Evolutionary conservation across 2,329 filamentous ascomycete species (phyloP), one percentile per base, ranked within the genome.

Genomic region (Penicillium sp.): DNA sequence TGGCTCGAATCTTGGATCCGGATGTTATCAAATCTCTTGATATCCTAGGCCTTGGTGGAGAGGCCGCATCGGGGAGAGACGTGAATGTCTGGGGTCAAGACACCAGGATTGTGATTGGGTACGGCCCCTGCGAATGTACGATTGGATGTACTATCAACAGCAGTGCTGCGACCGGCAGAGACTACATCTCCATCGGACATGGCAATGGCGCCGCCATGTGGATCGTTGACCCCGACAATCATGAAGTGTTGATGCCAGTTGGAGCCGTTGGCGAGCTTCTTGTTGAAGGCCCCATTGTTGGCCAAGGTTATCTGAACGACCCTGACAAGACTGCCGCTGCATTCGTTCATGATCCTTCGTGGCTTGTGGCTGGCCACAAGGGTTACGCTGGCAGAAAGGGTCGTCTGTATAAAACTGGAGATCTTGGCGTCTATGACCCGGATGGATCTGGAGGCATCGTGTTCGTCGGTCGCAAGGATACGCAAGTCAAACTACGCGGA

Each of bases 1-100:
- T 89, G n/a, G 85, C 85, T 0, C 72, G 77, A 4, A 71, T 81
- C 6, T 57, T 83, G 14, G 71, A 76, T 13, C 70, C 78, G 0
- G 68, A 74, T 52, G 77, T 79, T 7, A 75, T 82, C 9, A 70
- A 76, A 16, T 74, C 73, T 1, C 68, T 83, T 16, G 66, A 74
- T 70, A 59, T 70, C 1, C 65, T 82, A 18, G 72, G 74, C 4
- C 71, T 82, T 9, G 77, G 78, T 33, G 79, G 78, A n/a, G 80
- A 82, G 57, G 76, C 78, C 1, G 73, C 73, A 6, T 75, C 78
- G 1, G 71, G 75, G 0, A 71, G 73, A 43, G 75, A 80, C 51
- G 75, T 78, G 13, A 72, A 68, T 13, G 70, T 74, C 43, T 81
- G 79, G 78, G 73, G 74, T 6, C 69, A 69, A 24, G 70, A 70